Evolutionary conservation across 1,284 basidiomycete species (phyloP).

Genomic region (Apiotrichum siamense): DNA sequence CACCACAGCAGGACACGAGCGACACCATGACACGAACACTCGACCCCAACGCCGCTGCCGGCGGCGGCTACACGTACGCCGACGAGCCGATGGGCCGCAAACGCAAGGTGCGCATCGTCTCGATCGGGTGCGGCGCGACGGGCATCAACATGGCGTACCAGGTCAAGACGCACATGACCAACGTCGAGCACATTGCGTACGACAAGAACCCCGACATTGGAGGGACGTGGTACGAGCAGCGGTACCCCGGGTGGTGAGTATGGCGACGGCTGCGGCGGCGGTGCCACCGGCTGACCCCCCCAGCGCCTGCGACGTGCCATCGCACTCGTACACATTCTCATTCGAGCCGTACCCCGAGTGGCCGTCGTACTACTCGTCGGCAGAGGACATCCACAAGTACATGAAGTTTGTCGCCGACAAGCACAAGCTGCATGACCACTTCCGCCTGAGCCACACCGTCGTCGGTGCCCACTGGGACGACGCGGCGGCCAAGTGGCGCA

Average conservation of each 20-base stretch:
- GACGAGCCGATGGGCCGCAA: slow-evolving; percentile 4
- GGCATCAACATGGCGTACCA: slow-evolving; percentile 14
- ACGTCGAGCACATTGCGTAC: slow-evolving; percentile 10
- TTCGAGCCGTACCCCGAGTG: slow-evolving; percentile 23
- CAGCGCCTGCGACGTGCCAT: slow-evolving; percentile 30
- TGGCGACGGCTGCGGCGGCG: too few species aligned
- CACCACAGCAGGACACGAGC: too few species aligned
- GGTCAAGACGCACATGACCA: slow-evolving; percentile 8
- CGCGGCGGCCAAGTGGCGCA: slow-evolving; percentile 23
- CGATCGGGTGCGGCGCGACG: slow-evolving; percentile 11
- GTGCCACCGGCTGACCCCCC: too few species aligned
- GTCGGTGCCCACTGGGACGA: slow-evolving; percentile 24
- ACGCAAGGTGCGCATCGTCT: slow-evolving; percentile 7
- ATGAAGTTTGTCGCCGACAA: slow-evolving; percentile 21
- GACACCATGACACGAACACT: too few species aligned
- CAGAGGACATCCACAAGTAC: slow-evolving; percentile 29
- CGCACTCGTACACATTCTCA: slow-evolving; percentile 27
- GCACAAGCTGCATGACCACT: slow-evolving; percentile 21
- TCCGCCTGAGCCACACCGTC: slow-evolving; percentile 28
- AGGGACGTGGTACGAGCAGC: slow-evolving; percentile 14
- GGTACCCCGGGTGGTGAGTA: neutral
- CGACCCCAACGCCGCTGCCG: too few species aligned
- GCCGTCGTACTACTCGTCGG: slow-evolving; percentile 26
- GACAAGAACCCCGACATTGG: slow-evolving; percentile 8
- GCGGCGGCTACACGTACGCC: slow-evolving; percentile 8